These are phyloP conservation scores for Suzukiozyma palmioleophila DNA, from an alignment of 1,139 yeast genomes.

Conservation along the genomic window DNA sequence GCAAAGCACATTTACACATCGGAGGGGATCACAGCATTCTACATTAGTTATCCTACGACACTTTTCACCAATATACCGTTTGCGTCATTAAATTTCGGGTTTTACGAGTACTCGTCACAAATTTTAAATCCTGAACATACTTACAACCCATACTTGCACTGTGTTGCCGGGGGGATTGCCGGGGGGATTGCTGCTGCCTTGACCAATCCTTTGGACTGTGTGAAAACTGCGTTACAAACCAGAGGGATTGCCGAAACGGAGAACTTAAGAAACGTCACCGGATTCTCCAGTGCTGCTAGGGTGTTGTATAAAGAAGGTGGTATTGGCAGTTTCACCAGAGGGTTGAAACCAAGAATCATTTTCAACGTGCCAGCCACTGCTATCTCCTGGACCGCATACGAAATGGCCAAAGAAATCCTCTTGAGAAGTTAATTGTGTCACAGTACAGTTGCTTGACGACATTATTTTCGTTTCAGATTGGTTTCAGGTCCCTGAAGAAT, in stretches of 20 bases:
- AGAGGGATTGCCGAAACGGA: constrained; percentile 51
- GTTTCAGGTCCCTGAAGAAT: neutral
- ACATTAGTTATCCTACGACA: constrained; percentile 93
- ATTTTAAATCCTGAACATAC: constrained; percentile 70
- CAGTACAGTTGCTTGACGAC: too few relatives aligned
- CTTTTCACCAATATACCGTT: constrained; percentile 90
- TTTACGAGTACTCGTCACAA: constrained; percentile 80
- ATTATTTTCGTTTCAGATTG: too few relatives aligned
- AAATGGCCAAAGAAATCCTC: constrained; percentile 84
- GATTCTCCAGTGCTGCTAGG: constrained; percentile 67
- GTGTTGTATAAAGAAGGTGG: constrained; percentile 71
- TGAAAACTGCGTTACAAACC: constrained; percentile 88
- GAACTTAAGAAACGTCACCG: constrained; percentile 55
- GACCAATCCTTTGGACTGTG: constrained; percentile 93
- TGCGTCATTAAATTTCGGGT: constrained; percentile 91
- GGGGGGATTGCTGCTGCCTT: constrained; percentile 97
- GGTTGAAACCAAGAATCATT: constrained; percentile 86
- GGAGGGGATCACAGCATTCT: constrained; percentile 85
- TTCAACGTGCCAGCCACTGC: constrained; percentile 97
- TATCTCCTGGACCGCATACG: constrained; percentile 97
- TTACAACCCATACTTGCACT: constrained; percentile 89
- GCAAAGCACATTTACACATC: constrained; percentile 52
- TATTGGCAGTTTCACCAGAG: constrained; percentile 67
- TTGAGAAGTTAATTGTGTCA: constrained; percentile 15
- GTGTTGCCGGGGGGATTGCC: constrained; percentile 90